Percentiles rank a stretch among this genome's conserved stretches.
phyloP scores from a whole-genome alignment of 345 rosid genomes.

The Pugionium cornutum region DNA sequence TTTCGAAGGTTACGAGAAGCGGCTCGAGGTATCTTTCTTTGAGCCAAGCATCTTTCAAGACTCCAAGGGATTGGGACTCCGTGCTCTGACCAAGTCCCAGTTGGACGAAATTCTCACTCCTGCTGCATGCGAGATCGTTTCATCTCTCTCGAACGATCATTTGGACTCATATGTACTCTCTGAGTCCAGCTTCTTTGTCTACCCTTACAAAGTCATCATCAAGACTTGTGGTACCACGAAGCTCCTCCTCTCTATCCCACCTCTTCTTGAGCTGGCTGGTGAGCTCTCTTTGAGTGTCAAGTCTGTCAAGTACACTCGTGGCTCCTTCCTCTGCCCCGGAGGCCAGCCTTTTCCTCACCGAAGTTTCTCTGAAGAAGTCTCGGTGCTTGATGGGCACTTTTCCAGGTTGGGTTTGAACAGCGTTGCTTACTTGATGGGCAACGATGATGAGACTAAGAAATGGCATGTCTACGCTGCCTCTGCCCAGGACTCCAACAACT shows the following conservation, averaged over 20 bases:
- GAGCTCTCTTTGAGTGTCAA: constrained; percentile 57
- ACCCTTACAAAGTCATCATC: constrained; percentile 85
- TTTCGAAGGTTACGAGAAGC: constrained; percentile 94
- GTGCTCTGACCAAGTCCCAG: constrained; percentile 65
- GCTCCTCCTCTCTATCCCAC: constrained; percentile 83
- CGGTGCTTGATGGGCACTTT: constrained; percentile 69
- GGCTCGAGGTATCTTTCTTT: constrained; percentile 75
- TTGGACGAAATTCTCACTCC: constrained; percentile 72
- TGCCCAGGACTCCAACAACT: constrained; percentile 30
- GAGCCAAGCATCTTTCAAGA: constrained; percentile 73
- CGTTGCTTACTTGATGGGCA: constrained; percentile 74
- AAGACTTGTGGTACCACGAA: constrained; percentile 97
- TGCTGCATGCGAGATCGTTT: constrained; percentile 90
- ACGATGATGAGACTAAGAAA: constrained; percentile 54
- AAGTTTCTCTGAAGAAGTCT: constrained; percentile 84
- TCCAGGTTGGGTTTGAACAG: constrained; percentile 56
- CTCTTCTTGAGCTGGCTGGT: constrained; percentile 74
- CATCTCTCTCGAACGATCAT: constrained; percentile 69
- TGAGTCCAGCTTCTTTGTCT: constrained; percentile 95
- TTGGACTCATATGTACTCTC: constrained; percentile 94
- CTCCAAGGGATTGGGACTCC: constrained; percentile 64
- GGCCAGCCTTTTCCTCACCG: constrained; percentile 87
- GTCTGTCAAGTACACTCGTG: constrained; percentile 84
- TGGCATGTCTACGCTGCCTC: constrained; percentile 96
- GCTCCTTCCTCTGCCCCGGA: constrained; percentile 83